A percentile compares a stretch with the other conserved stretches of the same genome.
These are phyloP conservation scores for Trametes coccinea DNA, from an alignment of 768 basidiomycete species.

Conservation along the genomic window DNA sequence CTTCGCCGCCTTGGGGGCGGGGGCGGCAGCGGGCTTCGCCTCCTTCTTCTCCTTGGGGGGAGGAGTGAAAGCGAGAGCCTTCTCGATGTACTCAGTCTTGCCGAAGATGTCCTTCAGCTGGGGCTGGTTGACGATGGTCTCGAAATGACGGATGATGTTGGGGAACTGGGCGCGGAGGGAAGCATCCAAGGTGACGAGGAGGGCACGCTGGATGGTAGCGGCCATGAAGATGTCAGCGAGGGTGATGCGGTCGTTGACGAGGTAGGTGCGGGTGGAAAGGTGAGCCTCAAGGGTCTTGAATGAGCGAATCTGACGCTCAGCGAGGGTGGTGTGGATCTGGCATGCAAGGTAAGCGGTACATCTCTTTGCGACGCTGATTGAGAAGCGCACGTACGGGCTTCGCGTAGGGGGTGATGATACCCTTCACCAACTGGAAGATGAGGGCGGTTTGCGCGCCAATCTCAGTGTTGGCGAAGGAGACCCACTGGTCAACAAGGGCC, in stretches of 20 bases:
- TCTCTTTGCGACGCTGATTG: neutral
- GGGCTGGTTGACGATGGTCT: conserved; percentile 88
- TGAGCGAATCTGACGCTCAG: conserved; percentile 55
- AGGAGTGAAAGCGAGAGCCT: conserved; percentile 66
- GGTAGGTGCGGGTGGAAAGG: conserved; percentile 80
- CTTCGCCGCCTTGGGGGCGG: conserved; percentile 45
- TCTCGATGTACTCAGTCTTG: conserved; percentile 61
- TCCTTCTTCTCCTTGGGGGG: conserved; percentile 75
- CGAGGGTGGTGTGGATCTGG: conserved; percentile 58
- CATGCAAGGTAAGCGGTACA: conserved; percentile 1
- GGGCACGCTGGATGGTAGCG: conserved; percentile 53
- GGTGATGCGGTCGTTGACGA: conserved; percentile 93
- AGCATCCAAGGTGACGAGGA: conserved; percentile 63
- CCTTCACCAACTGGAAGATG: conserved; percentile 45
- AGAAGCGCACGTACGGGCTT: conserved; percentile 63
- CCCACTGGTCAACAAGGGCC: conserved; percentile 86
- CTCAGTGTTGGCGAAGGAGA: conserved; percentile 70
- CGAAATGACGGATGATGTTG: conserved; percentile 79
- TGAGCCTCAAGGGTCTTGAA: conserved; percentile 72
- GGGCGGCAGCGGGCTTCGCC: conserved; percentile 31
- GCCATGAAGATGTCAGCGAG: conserved; percentile 84
- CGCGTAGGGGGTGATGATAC: conserved; percentile 65
- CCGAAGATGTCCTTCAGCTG: conserved; percentile 68
- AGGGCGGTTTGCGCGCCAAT: conserved; percentile 43
- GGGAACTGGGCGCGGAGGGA: conserved; percentile 63